A percentile compares a stretch with the other conserved stretches of the same genome.
These are phyloP conservation scores for Astrocystis sublimbata DNA, from an alignment of 495 filamentous ascomycete genomes.

Conservation along the genomic window DNA sequence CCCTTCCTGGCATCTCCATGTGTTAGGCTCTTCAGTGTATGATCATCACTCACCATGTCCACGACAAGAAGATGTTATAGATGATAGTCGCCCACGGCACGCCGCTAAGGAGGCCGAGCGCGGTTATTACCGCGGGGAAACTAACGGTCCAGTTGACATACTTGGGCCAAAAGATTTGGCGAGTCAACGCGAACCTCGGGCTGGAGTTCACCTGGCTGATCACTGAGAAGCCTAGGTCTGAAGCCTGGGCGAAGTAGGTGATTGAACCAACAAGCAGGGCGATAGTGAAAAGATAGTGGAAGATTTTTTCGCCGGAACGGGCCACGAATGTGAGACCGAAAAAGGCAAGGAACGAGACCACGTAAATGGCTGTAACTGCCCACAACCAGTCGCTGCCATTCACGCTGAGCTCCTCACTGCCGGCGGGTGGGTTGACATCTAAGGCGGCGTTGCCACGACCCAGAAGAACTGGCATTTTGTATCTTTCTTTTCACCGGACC, in stretches of 20 bases:
- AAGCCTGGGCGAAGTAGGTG: constrained; percentile 47
- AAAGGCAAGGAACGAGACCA: constrained; percentile 40
- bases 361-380: constrained; percentile 47
- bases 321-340: constrained; percentile 41
- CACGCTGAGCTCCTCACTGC: constrained; percentile 38
- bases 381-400: constrained; percentile 53
- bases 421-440: constrained; percentile 44
- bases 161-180: constrained; percentile 55
- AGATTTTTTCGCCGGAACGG: constrained; percentile 49
- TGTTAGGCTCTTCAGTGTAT: not conserved
- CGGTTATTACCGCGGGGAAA: constrained; percentile 43
- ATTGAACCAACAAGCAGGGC: constrained; percentile 48
- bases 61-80: constrained; percentile 45
- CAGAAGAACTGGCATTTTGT: constrained; percentile 33
- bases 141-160: constrained; percentile 52
- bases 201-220: constrained; percentile 37
- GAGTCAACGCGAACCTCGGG: constrained; percentile 27
- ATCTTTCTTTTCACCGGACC: not conserved
- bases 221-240: constrained; percentile 42
- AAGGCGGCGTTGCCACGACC: constrained; percentile 46
- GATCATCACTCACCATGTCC: constrained; percentile 45
- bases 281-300: constrained; percentile 56
- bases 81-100: constrained; percentile 49
- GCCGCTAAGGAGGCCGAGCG: constrained; percentile 47
- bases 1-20: not conserved